Evolutionary conservation across 2,329 filamentous ascomycete genomes (phyloP).

Genomic region (Alternaria arbusti): DNA sequence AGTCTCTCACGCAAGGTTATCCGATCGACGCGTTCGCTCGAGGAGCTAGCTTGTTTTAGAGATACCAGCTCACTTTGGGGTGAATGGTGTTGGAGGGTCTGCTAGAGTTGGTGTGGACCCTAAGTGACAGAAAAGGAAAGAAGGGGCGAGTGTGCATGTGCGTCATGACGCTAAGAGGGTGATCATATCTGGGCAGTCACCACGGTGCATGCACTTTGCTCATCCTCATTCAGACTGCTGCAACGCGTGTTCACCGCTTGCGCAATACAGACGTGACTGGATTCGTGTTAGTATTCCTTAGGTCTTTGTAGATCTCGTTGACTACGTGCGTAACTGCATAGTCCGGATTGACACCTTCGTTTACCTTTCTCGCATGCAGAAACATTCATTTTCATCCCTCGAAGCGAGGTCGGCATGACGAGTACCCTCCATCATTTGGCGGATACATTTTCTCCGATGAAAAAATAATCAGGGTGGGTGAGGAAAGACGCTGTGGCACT

Average conservation of each 20-base stretch:
- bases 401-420: not conserved
- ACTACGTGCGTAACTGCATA: not conserved
- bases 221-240: not conserved
- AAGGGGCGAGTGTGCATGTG: not conserved
- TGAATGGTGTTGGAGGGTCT: not conserved
- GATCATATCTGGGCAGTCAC: not conserved
- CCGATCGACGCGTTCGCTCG: not conserved
- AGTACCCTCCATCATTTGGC: not conserved
- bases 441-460: not conserved
- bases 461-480: not conserved
- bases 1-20: not conserved
- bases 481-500: not conserved
- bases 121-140: not conserved
- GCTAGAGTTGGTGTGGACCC: not conserved
- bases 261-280: not conserved
- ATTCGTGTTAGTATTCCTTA: not conserved
- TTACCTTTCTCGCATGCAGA: not conserved
- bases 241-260: not conserved
- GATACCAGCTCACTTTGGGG: not conserved
- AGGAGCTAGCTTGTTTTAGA: not conserved
- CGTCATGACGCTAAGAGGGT: not conserved
- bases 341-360: not conserved
- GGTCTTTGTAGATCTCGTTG: not conserved
- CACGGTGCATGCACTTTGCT: not conserved
- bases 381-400: not conserved